A percentile compares a stretch with the other conserved stretches of the same genome.
These are phyloP conservation scores for Arthrobotrys musiformis DNA, from an alignment of 2,329 filamentous ascomycete genomes.

Conservation along the genomic window DNA sequence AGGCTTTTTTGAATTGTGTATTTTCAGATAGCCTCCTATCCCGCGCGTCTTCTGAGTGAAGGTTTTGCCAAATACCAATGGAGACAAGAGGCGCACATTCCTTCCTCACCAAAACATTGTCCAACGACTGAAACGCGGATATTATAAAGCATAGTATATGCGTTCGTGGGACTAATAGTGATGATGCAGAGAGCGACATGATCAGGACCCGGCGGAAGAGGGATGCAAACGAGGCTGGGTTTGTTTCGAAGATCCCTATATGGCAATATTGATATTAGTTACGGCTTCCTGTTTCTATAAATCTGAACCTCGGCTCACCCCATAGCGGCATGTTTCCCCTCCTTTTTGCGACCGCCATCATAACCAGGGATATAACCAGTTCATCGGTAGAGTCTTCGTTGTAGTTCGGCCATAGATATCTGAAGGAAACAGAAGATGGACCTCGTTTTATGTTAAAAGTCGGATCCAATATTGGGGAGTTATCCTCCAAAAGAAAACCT, in stretches of 20 bases:
- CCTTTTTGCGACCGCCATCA: slow-evolving; percentile 88
- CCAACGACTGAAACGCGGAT: slow-evolving; percentile 90
- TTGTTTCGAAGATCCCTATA: slow-evolving; percentile 77
- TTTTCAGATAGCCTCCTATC: slow-evolving; percentile 78
- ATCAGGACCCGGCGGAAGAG: slow-evolving; percentile 91
- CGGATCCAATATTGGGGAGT: neutral
- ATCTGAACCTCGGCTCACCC: slow-evolving; percentile 68
- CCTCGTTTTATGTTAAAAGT: neutral
- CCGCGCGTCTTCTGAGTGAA: slow-evolving; percentile 79
- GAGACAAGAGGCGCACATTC: slow-evolving; percentile 96
- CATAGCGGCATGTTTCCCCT: slow-evolving; percentile 88
- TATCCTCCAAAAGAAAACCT: neutral
- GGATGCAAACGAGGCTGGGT: slow-evolving; percentile 82
- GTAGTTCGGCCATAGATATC: slow-evolving; percentile 95
- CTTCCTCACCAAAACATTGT: slow-evolving; percentile 87
- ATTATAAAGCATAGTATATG: slow-evolving; percentile 92
- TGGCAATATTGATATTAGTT: neutral
- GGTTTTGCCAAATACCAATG: slow-evolving; percentile 94
- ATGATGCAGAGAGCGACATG: slow-evolving; percentile 78
- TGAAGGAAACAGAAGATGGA: slow-evolving; percentile 60
- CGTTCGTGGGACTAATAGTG: slow-evolving; percentile 75
- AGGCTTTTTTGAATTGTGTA: slow-evolving; percentile 83
- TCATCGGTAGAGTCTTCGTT: slow-evolving; percentile 88
- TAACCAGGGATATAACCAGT: slow-evolving; percentile 85
- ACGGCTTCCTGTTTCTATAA: neutral